Conservation (phyloP, 192 early-diverging fungal genomes). For the Backusella circina region DNA sequence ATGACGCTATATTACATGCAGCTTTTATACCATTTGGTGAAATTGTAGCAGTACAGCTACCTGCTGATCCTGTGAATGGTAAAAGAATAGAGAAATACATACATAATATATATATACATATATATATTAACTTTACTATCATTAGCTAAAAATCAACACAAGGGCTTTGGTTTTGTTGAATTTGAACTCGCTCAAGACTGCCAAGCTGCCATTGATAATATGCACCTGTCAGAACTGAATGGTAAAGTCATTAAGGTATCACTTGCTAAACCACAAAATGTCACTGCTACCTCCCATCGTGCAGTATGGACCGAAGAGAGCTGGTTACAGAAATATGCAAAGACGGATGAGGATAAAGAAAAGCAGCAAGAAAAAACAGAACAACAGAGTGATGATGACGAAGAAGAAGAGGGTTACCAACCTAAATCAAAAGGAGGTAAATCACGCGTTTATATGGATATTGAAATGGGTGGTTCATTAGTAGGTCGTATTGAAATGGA, state of each 20-base stretch:
- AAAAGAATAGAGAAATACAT: slow-evolving; percentile 9
- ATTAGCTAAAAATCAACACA: slow-evolving; percentile 60
- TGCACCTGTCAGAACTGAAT: slow-evolving; percentile 86
- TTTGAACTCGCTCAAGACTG: slow-evolving; percentile 86
- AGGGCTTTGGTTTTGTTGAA: slow-evolving; percentile 96
- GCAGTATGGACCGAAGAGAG: slow-evolving; percentile 47
- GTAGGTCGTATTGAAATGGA: slow-evolving; percentile 38
- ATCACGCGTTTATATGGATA: slow-evolving; percentile 36
- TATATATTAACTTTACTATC: background rate
- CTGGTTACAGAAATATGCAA: slow-evolving; percentile 40
- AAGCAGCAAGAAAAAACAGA: background rate
- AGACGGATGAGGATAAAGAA: slow-evolving; percentile 19
- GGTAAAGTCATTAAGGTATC: slow-evolving; percentile 90
- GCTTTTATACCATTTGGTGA: slow-evolving; percentile 98
- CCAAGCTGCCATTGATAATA: slow-evolving; percentile 88
- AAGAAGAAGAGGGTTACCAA: background rate
- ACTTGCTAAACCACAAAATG: slow-evolving; percentile 64
- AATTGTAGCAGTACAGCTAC: slow-evolving; percentile 83
- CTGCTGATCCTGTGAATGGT: slow-evolving; percentile 77
- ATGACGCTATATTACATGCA: slow-evolving; percentile 71
- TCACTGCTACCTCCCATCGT: slow-evolving; percentile 38
- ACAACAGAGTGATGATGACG: background rate
- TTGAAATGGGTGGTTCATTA: slow-evolving; percentile 34
- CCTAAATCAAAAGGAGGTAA: slow-evolving; percentile 11
- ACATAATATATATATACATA: background rate